A percentile compares a stretch with the other conserved stretches of the same genome.
Conservation (phyloP, 192 early-diverging fungal genomes). For the Entrophospora sp. region DNA sequence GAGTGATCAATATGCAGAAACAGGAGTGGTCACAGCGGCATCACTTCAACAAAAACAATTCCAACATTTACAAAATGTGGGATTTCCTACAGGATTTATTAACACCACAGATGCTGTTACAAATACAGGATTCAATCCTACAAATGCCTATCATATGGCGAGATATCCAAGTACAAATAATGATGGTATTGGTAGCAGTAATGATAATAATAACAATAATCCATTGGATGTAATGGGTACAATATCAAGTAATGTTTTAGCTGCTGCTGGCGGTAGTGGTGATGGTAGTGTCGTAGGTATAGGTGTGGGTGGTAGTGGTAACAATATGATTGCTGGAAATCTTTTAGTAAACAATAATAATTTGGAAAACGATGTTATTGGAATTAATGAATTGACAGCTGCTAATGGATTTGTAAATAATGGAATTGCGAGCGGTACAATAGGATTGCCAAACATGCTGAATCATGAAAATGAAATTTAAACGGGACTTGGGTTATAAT, state of each 20-base stretch:
- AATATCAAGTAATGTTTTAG: neutral
- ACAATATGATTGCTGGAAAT: neutral
- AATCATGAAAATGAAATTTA: conserved; percentile 11
- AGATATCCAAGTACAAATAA: neutral
- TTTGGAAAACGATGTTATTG: neutral
- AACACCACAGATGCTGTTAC: neutral
- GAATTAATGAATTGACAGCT: neutral
- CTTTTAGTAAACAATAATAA: neutral
- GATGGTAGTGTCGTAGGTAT: neutral
- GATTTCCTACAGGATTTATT: conserved; percentile 2
- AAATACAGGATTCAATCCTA: neutral
- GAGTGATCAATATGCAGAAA: neutral
- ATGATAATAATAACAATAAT: neutral
- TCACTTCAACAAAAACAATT: neutral
- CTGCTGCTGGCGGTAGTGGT: neutral
- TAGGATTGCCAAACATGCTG: neutral
- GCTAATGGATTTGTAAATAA: neutral
- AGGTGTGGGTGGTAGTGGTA: neutral
- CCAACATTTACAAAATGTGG: conserved; percentile 7
- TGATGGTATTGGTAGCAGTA: neutral
- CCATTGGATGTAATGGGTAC: neutral
- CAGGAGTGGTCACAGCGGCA: neutral
- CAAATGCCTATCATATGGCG: neutral
- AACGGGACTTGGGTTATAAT: too few relatives aligned
- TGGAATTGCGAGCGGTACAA: neutral